Evolutionary conservation across 306 rosid species (phyloP), one percentile per base, ranked within the genome.

Genomic region (Cercis canadensis): DNA sequence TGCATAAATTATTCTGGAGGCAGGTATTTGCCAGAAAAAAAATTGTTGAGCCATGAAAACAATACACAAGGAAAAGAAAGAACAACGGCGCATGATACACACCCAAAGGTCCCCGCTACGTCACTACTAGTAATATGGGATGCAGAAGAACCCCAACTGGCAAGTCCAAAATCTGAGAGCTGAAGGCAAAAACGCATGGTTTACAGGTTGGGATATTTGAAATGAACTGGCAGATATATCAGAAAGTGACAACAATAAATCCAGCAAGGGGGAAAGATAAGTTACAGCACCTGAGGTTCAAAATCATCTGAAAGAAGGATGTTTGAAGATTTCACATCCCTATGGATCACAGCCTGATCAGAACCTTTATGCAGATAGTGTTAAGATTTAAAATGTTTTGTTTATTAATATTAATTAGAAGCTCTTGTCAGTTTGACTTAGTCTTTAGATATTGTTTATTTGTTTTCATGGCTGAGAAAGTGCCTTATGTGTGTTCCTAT

Each of bases 101-200:
- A 94, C 99, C 99, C 99, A 76, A 94, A 91, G 50, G 99, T 94
- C 84, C 99, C 99, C 0, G 99, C 97, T 39, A 94, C 97, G 47
- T 94, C 96, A 4, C 85, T 81, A 73, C 87, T 89, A 57, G 73
- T 66, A 47, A 75, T 47, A 13, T 90, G 87, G 41, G 94, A 81
- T 67, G 94, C 85, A 14, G 85, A 69, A 11, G 96, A 86, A 50
- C 86, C 84, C 95, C 89, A 85, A 79, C 86, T 78, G 58, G 99
- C 97, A 62, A 94, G 86, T 68, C 97, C 97, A 74, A 94, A 94
- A 86, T 94, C 97, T 0, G 99, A 87, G 74, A 94, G 99, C 99
- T 94, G 97, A 59, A 59, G 33, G 80, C 54, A 74, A 17, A 17
- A 63, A 29, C 54, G 72, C 19, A 12, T 4, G 60, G 61, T 45